Conservation (phyloP, 2,329 filamentous ascomycete genomes). For the Diaporthe velutina region DNA sequence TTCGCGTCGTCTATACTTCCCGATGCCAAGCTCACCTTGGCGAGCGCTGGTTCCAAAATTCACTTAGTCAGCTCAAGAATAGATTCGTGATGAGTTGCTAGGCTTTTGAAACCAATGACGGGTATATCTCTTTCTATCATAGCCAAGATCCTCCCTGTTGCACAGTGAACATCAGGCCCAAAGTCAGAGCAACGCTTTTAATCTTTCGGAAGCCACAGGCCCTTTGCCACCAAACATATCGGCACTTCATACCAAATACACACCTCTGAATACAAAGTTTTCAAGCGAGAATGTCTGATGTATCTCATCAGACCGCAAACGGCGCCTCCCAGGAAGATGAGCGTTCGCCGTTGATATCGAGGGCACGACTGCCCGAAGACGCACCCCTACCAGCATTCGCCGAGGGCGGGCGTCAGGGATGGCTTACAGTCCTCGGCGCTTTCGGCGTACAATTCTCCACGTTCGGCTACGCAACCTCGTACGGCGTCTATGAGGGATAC, state of each 20-base stretch:
- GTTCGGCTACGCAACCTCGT: not conserved
- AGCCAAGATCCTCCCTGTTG: not conserved
- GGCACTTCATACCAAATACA: not conserved
- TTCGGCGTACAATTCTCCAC: not conserved
- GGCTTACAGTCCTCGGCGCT: not conserved
- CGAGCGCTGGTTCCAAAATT: not conserved
- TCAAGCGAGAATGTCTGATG: not conserved
- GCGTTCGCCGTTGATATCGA: not conserved
- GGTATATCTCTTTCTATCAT: not conserved
- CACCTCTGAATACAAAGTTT: rapidly evolving
- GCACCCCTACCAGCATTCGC: not conserved
- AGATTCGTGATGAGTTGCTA: not conserved
- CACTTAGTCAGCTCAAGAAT: not conserved
- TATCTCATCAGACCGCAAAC: not conserved
- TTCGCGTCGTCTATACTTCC: not conserved
- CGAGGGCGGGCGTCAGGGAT: not conserved
- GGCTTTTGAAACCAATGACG: not conserved
- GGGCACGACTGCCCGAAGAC: not conserved
- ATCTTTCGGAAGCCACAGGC: not conserved
- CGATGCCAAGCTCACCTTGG: not conserved
- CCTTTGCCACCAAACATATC: not conserved
- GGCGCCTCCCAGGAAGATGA: not conserved
- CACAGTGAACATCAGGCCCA: not conserved
- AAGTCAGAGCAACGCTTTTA: not conserved
- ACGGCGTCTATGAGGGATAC: slow-evolving; percentile 49